phyloP scores from a whole-genome alignment of 148 eudicot species.

The Bassia scoparia region DNA sequence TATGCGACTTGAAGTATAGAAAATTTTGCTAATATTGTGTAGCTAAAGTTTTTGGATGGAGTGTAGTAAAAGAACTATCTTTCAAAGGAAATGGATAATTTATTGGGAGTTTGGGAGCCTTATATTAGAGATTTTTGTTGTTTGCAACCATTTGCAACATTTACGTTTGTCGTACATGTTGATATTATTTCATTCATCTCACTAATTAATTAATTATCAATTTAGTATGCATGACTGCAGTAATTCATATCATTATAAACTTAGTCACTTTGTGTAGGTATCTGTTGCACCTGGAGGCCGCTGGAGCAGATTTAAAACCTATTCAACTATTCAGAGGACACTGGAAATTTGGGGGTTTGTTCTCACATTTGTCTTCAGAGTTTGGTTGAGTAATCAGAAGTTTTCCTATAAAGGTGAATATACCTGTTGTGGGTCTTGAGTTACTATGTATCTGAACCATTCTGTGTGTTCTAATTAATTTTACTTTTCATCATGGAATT shows the following conservation, averaged over 20 bases:
- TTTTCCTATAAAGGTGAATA: slow-evolving; percentile 77
- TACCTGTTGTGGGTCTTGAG: background rate
- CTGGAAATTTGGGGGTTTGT: slow-evolving; percentile 97
- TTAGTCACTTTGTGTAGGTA: slow-evolving; percentile 49
- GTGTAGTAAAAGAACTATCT: too few relatives aligned
- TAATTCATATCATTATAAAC: slow-evolving; percentile 2
- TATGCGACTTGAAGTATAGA: background rate
- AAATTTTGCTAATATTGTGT: background rate
- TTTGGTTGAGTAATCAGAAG: slow-evolving; percentile 83
- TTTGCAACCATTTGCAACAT: background rate
- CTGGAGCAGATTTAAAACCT: slow-evolving; percentile 92
- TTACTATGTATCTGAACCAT: background rate
- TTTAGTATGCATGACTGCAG: background rate
- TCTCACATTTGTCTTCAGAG: slow-evolving; percentile 62
- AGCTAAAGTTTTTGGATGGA: too few relatives aligned
- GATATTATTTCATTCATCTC: background rate
- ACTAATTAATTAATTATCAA: background rate
- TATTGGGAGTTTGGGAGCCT: too few relatives aligned
- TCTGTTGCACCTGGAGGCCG: slow-evolving; percentile 99
- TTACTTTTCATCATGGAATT: background rate
- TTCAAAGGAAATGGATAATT: too few relatives aligned
- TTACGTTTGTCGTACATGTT: background rate
- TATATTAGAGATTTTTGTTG: background rate
- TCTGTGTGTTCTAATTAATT: background rate
- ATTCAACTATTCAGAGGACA: slow-evolving; percentile 96